Evolutionary conservation across 2,329 filamentous ascomycete species (phyloP).

Genomic region (Paraphaeosphaeria sporulosa): DNA sequence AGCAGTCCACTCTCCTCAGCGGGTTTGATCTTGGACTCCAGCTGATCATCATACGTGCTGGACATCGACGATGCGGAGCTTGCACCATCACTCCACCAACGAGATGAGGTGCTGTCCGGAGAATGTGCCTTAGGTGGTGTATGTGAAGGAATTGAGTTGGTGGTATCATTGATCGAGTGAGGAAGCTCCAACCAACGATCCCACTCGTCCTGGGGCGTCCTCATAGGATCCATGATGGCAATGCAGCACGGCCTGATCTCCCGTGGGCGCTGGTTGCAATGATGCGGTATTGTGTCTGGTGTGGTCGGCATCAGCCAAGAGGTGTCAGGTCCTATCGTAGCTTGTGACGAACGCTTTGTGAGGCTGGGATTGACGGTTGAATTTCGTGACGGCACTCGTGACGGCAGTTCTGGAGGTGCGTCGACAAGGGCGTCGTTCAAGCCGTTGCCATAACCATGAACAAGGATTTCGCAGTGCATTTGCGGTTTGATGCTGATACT

Average conservation of each 20-base stretch:
- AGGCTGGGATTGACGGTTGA: background rate
- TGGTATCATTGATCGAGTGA: slow-evolving; percentile 26
- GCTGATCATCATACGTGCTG: slow-evolving; percentile 28
- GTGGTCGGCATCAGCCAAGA: slow-evolving; percentile 30
- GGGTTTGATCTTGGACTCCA: slow-evolving; percentile 22
- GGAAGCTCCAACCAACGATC: slow-evolving; percentile 15
- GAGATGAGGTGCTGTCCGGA: slow-evolving; percentile 38
- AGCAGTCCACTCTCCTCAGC: slow-evolving; percentile 37
- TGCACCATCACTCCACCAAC: slow-evolving; percentile 38
- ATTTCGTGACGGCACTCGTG: background rate
- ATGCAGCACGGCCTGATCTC: background rate
- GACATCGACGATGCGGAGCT: slow-evolving; percentile 41
- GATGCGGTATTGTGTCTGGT: slow-evolving; percentile 18
- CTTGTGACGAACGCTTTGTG: slow-evolving; percentile 21
- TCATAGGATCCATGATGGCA: background rate
- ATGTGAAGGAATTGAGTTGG: slow-evolving; percentile 5
- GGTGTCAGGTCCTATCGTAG: slow-evolving; percentile 25
- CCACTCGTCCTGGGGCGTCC: background rate
- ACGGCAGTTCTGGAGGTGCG: background rate
- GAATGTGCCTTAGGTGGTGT: slow-evolving; percentile 26
- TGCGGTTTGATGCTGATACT: slow-evolving; percentile 33
- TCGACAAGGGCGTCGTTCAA: slow-evolving; percentile 32
- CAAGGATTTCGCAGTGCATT: slow-evolving; percentile 46
- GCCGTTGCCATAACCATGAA: slow-evolving; percentile 51
- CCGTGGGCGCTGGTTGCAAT: slow-evolving; percentile 19